Percentiles rank a stretch among this genome's conserved stretches.
Evolutionary conservation across 495 filamentous ascomycete species (phyloP).

Genomic region (Annulohypoxylon moriforme): DNA sequence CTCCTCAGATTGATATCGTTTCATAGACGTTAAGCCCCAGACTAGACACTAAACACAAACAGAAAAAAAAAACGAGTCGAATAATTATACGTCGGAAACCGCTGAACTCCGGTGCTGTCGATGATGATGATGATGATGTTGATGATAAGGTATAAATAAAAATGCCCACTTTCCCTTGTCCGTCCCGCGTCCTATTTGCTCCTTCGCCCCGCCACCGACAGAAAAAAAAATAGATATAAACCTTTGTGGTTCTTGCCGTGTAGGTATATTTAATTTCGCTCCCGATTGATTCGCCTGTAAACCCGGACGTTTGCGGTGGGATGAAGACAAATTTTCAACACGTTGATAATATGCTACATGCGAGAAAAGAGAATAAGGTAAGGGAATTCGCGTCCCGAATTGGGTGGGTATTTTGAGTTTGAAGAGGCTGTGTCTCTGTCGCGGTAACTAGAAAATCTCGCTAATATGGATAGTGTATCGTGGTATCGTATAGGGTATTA

Average conservation of each 20-base stretch:
- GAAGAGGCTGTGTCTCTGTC: slow-evolving; percentile 21
- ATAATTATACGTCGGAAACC: slow-evolving; percentile 1
- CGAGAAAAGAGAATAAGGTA: slow-evolving; percentile 27
- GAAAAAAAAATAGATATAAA: neutral
- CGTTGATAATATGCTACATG: slow-evolving; percentile 27
- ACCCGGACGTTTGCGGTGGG: neutral
- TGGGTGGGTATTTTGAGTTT: slow-evolving; percentile 15
- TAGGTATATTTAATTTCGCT: neutral
- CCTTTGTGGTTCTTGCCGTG: neutral
- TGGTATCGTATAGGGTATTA: slow-evolving; percentile 41
- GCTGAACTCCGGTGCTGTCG: slow-evolving; percentile 28
- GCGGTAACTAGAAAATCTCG: neutral
- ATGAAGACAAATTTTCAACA: neutral
- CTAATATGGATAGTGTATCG: slow-evolving; percentile 20
- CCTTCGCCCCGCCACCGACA: slow-evolving; percentile 24
- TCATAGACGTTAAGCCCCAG: slow-evolving; percentile 12
- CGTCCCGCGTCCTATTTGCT: slow-evolving; percentile 17
- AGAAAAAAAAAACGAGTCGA: slow-evolving; percentile 5
- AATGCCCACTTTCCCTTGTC: neutral
- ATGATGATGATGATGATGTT: slow-evolving; percentile 14
- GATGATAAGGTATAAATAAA: slow-evolving; percentile 4
- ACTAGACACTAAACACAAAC: neutral
- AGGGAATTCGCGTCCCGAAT: neutral
- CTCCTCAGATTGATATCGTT: slow-evolving; percentile 8
- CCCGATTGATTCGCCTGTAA: neutral